Evolutionary conservation across 2,329 filamentous ascomycete species (phyloP).

Genomic region (Pyricularia sp.): DNA sequence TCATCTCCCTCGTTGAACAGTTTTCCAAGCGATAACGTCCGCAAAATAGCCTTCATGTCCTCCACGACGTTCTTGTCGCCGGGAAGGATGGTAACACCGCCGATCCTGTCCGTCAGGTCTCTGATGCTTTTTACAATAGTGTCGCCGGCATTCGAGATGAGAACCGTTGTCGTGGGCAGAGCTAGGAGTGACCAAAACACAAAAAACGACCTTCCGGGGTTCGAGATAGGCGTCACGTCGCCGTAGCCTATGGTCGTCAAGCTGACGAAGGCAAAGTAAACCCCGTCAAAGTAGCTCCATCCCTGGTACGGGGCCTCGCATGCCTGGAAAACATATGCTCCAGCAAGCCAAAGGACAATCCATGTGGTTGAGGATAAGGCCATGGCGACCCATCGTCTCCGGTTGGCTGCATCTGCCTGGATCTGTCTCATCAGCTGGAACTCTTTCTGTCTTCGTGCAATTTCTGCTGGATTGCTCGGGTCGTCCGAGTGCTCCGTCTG

Average conservation of each 20-base stretch:
- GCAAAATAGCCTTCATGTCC: constrained; percentile 33
- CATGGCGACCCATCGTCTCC: constrained; percentile 68
- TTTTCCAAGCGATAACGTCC: constrained; percentile 31
- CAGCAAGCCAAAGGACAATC: constrained; percentile 68
- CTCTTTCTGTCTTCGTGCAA: constrained; percentile 55
- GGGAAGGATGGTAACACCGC: constrained; percentile 51
- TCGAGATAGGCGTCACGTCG: constrained; percentile 66
- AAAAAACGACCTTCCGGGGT: constrained; percentile 75
- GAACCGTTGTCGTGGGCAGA: constrained; percentile 77
- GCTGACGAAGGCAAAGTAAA: constrained; percentile 82
- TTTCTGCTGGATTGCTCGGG: constrained; percentile 24
- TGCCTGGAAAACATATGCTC: constrained; percentile 62
- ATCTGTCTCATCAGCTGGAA: constrained; percentile 78
- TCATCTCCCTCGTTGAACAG: constrained; percentile 18
- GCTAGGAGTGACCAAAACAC: constrained; percentile 88
- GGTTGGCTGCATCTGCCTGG: constrained; percentile 53
- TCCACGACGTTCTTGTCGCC: constrained; percentile 39
- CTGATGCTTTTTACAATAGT: constrained; percentile 61
- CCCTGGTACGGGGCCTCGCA: constrained; percentile 42
- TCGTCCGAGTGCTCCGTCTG: constrained; percentile 5
- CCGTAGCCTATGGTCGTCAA: constrained; percentile 85
- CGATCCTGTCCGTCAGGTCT: constrained; percentile 45
- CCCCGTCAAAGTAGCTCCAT: constrained; percentile 68
- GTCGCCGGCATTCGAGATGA: constrained; percentile 76
- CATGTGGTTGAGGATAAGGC: constrained; percentile 59